phyloP scores from a whole-genome alignment of 495 filamentous ascomycete genomes.

The Echria macrotheca region DNA sequence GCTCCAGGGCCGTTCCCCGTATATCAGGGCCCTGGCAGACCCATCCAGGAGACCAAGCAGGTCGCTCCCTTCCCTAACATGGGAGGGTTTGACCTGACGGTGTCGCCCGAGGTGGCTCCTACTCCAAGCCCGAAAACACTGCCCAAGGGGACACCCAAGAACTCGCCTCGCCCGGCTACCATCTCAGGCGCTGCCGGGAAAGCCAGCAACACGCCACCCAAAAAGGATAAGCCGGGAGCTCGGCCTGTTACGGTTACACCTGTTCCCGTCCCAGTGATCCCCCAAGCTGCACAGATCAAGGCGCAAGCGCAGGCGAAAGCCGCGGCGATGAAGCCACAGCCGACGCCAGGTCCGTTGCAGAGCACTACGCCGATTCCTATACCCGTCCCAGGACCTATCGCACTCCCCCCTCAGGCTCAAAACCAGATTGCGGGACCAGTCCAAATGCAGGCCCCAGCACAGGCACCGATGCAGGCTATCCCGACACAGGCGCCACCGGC shows the following conservation, averaged over 20 bases:
- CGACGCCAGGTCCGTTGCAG: slow-evolving; percentile 3
- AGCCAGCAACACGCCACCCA: slow-evolving; percentile 16
- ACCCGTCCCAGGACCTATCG: slow-evolving; percentile 10
- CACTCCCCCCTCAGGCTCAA: slow-evolving; percentile 13
- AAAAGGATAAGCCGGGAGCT: slow-evolving; percentile 33
- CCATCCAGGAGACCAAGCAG: slow-evolving; percentile 30
- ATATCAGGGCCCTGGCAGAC: slow-evolving; percentile 5
- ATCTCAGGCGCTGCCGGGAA: slow-evolving; percentile 14
- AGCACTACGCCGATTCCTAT: slow-evolving; percentile 11
- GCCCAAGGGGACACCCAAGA: slow-evolving; percentile 16
- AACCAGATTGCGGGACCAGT: slow-evolving; percentile 6
- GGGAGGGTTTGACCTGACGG: slow-evolving; percentile 30
- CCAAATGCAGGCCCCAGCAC: slow-evolving; percentile 5
- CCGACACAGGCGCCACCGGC: slow-evolving; percentile 1
- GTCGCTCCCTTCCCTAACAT: slow-evolving; percentile 46
- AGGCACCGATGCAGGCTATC: background rate
- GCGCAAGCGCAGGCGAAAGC: slow-evolving; percentile 5
- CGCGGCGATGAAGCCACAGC: slow-evolving; percentile 1
- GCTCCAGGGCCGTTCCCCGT: slow-evolving; percentile 4
- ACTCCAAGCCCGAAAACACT: slow-evolving; percentile 18
- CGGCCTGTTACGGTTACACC: background rate
- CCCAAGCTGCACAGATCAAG: slow-evolving; percentile 27
- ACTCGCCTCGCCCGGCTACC: slow-evolving; percentile 11
- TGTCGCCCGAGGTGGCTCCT: slow-evolving; percentile 15
- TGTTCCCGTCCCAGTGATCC: background rate